Evolutionary conservation across 352 stramenopile genomes (phyloP).

Genomic region (Phytophthora boehmeriae): DNA sequence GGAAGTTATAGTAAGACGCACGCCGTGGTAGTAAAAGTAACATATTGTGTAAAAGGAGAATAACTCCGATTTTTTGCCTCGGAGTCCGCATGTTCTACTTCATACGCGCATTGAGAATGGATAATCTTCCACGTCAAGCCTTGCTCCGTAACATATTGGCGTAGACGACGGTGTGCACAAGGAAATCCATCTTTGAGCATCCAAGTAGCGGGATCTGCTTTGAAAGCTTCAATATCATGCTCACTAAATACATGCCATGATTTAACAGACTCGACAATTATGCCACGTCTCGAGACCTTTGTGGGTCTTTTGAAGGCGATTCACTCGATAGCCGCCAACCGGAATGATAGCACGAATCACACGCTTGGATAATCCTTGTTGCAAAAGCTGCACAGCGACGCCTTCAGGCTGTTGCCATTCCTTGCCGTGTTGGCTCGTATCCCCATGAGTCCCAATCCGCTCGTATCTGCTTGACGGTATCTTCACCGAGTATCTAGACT

Average conservation of each 20-base stretch:
- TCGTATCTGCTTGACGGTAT: neutral
- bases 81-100: neutral
- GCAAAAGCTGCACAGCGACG: constrained; percentile 2
- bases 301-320: constrained; percentile 1
- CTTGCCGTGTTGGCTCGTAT: neutral
- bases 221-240: neutral
- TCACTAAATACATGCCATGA: constrained; percentile 11
- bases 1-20: constrained; percentile 10
- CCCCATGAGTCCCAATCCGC: constrained; percentile 6
- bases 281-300: constrained; percentile 1
- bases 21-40: constrained; percentile 12
- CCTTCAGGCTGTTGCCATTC: constrained; percentile 10
- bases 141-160: constrained; percentile 13
- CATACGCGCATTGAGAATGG: constrained; percentile 2
- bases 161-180: constrained; percentile 2
- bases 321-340: constrained; percentile 2
- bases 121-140: constrained; percentile 7
- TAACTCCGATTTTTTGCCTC: constrained; percentile 8
- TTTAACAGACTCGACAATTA: neutral
- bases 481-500: neutral
- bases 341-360: constrained; percentile 7
- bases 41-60: constrained; percentile 15
- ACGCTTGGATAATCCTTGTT: constrained; percentile 4
- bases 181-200: constrained; percentile 12
- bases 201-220: constrained; percentile 2